Evolutionary conservation across 208 protist genomes (phyloP), one percentile per base, ranked within the genome.

Genomic region (Vickermania ingenoplastis): DNA sequence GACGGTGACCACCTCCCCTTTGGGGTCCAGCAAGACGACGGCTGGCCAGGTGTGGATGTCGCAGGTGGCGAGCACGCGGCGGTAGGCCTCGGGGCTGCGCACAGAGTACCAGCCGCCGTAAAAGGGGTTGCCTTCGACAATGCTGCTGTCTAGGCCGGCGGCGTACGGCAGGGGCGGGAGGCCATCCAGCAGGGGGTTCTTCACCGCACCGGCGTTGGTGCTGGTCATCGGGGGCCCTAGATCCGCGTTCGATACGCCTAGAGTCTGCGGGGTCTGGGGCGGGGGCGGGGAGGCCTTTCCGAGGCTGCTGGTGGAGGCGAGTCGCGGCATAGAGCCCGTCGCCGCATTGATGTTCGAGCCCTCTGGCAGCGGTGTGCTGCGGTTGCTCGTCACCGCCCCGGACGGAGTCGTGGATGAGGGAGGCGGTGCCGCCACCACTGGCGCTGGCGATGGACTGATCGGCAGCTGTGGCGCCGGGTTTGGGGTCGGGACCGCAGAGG

Each of bases 71-170:
- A 87, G 67, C 21, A 85, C 58, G 25, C 77, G 72, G 14, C 74
- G 78, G 63, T 82, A 91, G 21, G 75, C 75, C 26, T 69, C 68
- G 27, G 63, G 61, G 66, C 73, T 83, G 59, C 85, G 71, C 31
- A 87, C 68, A 31, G 57, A 61, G 54, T 82, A 75, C 83, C 83
- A 91, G 22, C 79, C 79, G 25, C 72, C 83, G 71, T 80, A 85
- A 53, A 72, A 75, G n/a, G 69, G 65, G 59, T 70, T 79, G 48
- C 63, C 53, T 54, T 26, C 21, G 24, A 61, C 63, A 51, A 77
- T 64, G 24, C 64, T 57, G 31, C 56, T 48, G 52, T 79, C 73
- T 30, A 83, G 79, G 24, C 67, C 61, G 30, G 79, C 59, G 48
- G 54, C 64, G 11, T 80, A 69, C 7, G 63, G 61, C 26, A 45